Percentiles rank a stretch among this genome's conserved stretches.
Conservation (phyloP, 2,329 filamentous ascomycete species). For the Aspergillus pseudoglaucus region DNA sequence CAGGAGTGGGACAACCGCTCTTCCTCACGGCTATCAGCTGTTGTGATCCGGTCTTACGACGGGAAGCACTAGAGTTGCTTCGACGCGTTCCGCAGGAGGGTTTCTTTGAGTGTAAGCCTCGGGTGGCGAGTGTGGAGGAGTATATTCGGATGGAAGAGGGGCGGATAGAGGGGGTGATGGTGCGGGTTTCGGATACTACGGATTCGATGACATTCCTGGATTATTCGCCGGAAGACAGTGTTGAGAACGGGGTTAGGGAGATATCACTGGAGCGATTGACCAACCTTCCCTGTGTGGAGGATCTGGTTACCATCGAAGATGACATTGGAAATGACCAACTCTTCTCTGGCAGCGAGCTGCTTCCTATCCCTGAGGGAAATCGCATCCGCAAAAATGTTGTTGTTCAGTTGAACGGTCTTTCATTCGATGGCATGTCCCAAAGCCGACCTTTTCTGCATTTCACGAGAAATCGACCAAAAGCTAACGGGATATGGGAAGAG, state of each 20-base stretch:
- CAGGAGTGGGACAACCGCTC: conserved; percentile 22
- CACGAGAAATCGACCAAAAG: not conserved
- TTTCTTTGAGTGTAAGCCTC: conserved; percentile 15
- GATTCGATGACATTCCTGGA: not conserved
- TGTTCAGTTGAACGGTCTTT: not conserved
- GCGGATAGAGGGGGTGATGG: not conserved
- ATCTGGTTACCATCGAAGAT: not conserved
- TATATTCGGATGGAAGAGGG: not conserved
- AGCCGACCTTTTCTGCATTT: not conserved
- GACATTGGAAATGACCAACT: too few relatives aligned
- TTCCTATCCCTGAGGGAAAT: not conserved
- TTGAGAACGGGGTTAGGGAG: not conserved
- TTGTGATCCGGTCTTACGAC: conserved; percentile 24
- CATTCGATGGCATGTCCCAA: not conserved
- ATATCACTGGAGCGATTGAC: not conserved
- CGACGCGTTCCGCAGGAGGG: conserved; percentile 20
- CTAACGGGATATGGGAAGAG: not conserved
- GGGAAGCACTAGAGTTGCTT: conserved; percentile 22
- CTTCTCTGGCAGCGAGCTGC: too few relatives aligned
- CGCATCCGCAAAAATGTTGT: not conserved
- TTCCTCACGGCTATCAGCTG: conserved; percentile 28
- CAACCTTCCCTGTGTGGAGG: not conserved
- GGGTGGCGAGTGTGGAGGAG: conserved; percentile 1
- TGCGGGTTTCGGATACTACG: not conserved
- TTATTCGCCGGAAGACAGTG: too few relatives aligned